A percentile compares a stretch with the other conserved stretches of the same genome.
Conservation (phyloP, 163 green algal species). For the Chloromonas sp. region DNA sequence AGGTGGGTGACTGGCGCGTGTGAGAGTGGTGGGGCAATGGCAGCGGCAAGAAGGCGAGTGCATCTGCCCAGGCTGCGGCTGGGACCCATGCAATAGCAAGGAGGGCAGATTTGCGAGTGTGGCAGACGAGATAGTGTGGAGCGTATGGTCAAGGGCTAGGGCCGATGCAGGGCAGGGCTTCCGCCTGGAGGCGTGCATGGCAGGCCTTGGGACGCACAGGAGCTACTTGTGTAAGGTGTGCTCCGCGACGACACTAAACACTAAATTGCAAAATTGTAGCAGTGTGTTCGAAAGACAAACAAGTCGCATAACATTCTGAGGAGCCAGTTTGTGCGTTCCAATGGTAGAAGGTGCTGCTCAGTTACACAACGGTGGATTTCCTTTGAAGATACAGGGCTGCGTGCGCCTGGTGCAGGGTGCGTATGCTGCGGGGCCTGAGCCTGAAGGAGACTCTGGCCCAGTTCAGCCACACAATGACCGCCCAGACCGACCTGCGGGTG, state of each 20-base stretch:
- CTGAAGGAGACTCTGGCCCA: constrained; percentile 73
- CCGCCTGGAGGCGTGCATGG: no score
- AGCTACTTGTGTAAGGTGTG: no score
- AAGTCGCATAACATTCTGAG: no score
- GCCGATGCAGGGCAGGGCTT: neutral
- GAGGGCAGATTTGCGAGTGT: no score
- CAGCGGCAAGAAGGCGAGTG: no score
- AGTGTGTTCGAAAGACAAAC: neutral
- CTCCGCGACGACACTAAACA: no score
- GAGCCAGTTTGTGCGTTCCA: neutral
- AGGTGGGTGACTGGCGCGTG: neutral
- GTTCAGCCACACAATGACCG: constrained; percentile 79
- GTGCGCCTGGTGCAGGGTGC: constrained; percentile 3
- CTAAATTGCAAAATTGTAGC: neutral
- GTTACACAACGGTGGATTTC: neutral
- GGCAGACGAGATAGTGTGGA: no score
- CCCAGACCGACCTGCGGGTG: constrained; percentile 60
- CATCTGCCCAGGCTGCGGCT: no score
- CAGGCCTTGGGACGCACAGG: no score
- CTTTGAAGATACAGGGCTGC: neutral
- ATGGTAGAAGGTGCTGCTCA: neutral
- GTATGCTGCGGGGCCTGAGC: constrained; percentile 39
- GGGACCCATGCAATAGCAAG: no score
- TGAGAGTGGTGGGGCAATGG: no score
- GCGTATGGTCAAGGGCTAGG: no score